Evolutionary conservation across 2,329 filamentous ascomycete genomes (phyloP), one percentile per base, ranked within the genome.

Genomic region (Fusarium siculi): DNA sequence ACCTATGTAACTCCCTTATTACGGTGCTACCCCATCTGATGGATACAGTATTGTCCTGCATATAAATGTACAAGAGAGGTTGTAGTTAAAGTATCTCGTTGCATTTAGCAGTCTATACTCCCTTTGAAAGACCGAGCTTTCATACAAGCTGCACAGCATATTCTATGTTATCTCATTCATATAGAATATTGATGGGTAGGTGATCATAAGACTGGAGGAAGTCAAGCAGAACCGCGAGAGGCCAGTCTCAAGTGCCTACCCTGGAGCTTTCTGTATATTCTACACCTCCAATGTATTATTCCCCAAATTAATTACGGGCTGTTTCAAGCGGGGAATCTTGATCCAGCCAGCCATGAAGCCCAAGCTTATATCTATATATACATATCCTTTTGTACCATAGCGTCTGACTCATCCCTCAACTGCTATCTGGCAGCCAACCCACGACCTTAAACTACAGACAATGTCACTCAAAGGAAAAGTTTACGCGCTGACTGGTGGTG

Each of bases 401-500:
- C 19, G 28, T 54, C n/a, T 50, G 47, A 34, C 15, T 23, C 32
- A 32, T 19, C n/a, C 39, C n/a, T 28, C 39, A 25, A 16, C 23
- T 52, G 16, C 49, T n/a, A 36, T 9, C 19, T 15, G 50, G 21
- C 7, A 21, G 34, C 23, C 23, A 40, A 54, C 50, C 7, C 18
- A 30, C 30, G 40, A 49, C 12, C 37, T 50, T 14, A 15, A 32
- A 16, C 21, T 39, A 44, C 42, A 30, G 21, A 40, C n/a, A n/a
- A 81, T 81, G 80, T 76, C 78, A 25, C 76, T 81, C 9, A 44
- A 70, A 19, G 79, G 78, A 28, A 82, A 81, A 70, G 79, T 84
- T 21, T 83, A 81, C 58, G 83, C 82, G 52, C 77, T 85, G 46
- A 85, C 83, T 7, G 84, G 84, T 25, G 84, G 81, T 50, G 84